phyloP scores from a whole-genome alignment of 129 eudicot species.

The Smallanthus sonchifolius region DNA sequence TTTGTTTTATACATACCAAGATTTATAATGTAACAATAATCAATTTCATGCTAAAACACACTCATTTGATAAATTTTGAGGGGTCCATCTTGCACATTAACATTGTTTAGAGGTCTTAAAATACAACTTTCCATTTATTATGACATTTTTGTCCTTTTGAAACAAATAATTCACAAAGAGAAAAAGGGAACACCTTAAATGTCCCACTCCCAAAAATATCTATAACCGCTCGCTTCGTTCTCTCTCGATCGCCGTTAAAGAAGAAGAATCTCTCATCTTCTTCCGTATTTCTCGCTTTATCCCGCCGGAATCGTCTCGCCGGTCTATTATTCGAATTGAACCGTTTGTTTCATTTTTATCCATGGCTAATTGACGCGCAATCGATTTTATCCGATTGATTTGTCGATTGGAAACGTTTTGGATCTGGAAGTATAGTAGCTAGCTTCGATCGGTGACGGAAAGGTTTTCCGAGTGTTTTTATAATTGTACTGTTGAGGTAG shows the following conservation, averaged over 20 bases:
- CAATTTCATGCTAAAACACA: background rate
- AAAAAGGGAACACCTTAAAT: conserved; percentile 13
- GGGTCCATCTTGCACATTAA: background rate
- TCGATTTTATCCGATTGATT: conserved; percentile 11
- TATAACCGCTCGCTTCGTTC: conserved; percentile 1
- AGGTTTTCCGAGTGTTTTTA: background rate
- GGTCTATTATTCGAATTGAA: background rate
- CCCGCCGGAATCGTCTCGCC: background rate
- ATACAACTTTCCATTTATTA: conserved; percentile 3
- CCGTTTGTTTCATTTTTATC: background rate
- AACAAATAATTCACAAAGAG: conserved; percentile 17
- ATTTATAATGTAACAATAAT: too few species aligned
- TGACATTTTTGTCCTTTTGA: conserved; percentile 24
- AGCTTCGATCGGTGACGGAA: conserved; percentile 27
- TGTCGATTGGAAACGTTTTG: background rate
- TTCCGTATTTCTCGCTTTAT: background rate
- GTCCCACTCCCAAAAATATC: conserved; percentile 6
- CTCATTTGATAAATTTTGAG: background rate
- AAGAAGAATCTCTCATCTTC: conserved; percentile 20
- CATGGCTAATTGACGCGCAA: conserved; percentile 20
- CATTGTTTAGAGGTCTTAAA: conserved; percentile 13
- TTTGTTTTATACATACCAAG: too few species aligned
- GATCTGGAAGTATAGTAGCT: background rate
- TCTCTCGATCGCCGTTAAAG: conserved; percentile 23
- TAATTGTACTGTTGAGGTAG: conserved; percentile 20